These are phyloP conservation scores for Aspergillus campestris DNA, from an alignment of 495 filamentous ascomycete genomes.

Conservation along the genomic window DNA sequence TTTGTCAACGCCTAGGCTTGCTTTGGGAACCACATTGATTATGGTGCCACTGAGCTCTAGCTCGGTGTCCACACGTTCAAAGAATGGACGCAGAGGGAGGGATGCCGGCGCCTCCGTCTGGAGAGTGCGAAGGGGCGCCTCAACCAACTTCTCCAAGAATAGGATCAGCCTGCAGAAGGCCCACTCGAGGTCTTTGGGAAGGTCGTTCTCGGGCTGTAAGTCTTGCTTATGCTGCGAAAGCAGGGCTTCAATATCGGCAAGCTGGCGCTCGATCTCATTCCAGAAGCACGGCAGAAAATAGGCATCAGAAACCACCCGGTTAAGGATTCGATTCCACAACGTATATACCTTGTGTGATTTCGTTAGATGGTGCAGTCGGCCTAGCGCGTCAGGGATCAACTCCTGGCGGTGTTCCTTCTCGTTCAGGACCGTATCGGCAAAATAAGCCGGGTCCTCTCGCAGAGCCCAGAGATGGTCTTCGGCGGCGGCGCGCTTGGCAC, in stretches of 20 bases:
- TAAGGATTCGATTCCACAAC: conserved; percentile 27
- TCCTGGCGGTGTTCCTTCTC: conserved; percentile 35
- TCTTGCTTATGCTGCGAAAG: conserved; percentile 14
- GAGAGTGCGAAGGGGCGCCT: conserved; percentile 18
- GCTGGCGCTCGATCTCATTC: conserved; percentile 18
- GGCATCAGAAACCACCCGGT: conserved; percentile 18
- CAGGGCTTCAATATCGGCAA: conserved; percentile 17
- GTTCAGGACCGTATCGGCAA: conserved; percentile 25
- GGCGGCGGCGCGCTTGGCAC: conserved; percentile 23
- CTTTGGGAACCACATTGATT: background rate
- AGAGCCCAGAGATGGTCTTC: conserved; percentile 44
- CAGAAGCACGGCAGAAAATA: conserved; percentile 19
- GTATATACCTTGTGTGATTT: conserved; percentile 4
- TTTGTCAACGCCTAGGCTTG: background rate
- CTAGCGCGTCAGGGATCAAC: conserved; percentile 18
- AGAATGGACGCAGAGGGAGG: conserved; percentile 28
- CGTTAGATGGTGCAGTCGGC: conserved; percentile 19
- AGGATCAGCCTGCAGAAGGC: conserved; percentile 25
- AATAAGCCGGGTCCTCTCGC: conserved; percentile 48
- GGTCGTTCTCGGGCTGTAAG: conserved; percentile 17
- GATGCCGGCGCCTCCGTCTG: conserved; percentile 6
- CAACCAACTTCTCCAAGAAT: conserved; percentile 16
- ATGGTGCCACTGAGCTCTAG: background rate
- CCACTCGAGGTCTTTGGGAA: conserved; percentile 22
- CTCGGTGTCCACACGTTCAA: conserved; percentile 10